Evolutionary conservation across 306 rosid species (phyloP), one percentile per base, ranked within the genome.

Genomic region (Hippophae rhamnoides): DNA sequence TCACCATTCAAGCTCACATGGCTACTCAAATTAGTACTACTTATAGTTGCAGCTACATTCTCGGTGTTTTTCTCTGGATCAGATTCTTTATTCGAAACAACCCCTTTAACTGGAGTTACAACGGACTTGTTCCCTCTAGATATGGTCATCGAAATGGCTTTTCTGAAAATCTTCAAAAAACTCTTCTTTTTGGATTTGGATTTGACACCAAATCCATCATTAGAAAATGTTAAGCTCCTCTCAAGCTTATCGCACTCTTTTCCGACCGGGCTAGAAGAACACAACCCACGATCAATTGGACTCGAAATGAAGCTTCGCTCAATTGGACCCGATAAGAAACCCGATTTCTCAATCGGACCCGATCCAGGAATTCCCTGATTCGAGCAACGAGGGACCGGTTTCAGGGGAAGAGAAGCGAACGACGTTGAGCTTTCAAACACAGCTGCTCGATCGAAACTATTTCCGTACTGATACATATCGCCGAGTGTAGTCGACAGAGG

Each of bases 371-470:
- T 52, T 0, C 58, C 62, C 12, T 13, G 43, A 61, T 50, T 45
- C 31, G 73, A 70, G 41, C 49, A 55, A 52, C 82, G 70, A 23
- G 74, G 84, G 51, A 63, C 74, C 6, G 69, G 84, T 46, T 75
- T 83, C 10, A 78, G 71, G 51, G 89, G 89, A 23, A 74, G 69
- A 38, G 92, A 70, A 54, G 84, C 73, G 67, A 87, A 90, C 43
- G 86, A 85, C 61, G 74, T 68, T 6, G 89, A 82, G 73, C 89
- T 82, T 66, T 85, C 82, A 59, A 86, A 84, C 45, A 78, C 73
- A 3, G 94, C 82, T 7, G 85, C 82, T 2, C 84, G 74, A 31
- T 89, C 95, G 63, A 71, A 59, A 41, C 56, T 65, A 3, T 60
- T 44, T 52, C 74, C 59, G 25, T 76, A 76, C 5, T 66, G 80